Base-by-base conservation (phyloP, 1,139 yeast species). In the Taphrina deformans region DNA sequence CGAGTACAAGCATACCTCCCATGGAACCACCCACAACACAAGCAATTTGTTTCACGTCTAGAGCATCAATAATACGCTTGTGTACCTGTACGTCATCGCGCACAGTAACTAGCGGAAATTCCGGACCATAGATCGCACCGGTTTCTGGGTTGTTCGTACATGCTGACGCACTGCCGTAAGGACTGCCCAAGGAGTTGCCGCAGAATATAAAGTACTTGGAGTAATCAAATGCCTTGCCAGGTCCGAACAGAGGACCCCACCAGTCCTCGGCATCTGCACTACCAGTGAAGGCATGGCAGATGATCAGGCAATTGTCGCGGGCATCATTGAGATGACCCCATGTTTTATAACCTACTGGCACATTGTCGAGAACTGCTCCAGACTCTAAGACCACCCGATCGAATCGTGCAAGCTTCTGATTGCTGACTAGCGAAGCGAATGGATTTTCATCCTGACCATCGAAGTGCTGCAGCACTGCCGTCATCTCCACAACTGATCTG, bases 1-100 rank as follows among this genome's bases (percentile, higher is more conserved):
- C 99, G 70, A 93, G 78, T 0, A 93, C 92, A 62, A 91, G 78
- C 99, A 93, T 93, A n/a, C 99, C 99, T 44, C 99, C 99, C 99
- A 93, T 93, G 31, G 98, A 92, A 0, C 99, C 99, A 33, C 99
- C 99, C 66, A 93, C 83, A 3, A 89, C 96, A 60, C 87, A 83
- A 0, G 98, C 97, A 46, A 93, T 79, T 65, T 85, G 83, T 66
- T 81, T 82, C 29, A 93, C 89, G 0, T 88, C 90, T 62, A 93
- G 77, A 21, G 81, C 81, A 29, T 89, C 90, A 65, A 93, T 79
- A 4, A 93, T 86, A 66, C 86, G 74, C 70, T 80, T 84, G 72
- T 93, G 98, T n/a, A 93, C 83, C 16, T 81, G 81, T 7, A 90
- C 89, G 72, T 93, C 99, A 73, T 93, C 99, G 69, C 96, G 84